Base-by-base conservation (phyloP, 1,284 basidiomycete genomes). In the Porphyrellus sp. region DNA sequence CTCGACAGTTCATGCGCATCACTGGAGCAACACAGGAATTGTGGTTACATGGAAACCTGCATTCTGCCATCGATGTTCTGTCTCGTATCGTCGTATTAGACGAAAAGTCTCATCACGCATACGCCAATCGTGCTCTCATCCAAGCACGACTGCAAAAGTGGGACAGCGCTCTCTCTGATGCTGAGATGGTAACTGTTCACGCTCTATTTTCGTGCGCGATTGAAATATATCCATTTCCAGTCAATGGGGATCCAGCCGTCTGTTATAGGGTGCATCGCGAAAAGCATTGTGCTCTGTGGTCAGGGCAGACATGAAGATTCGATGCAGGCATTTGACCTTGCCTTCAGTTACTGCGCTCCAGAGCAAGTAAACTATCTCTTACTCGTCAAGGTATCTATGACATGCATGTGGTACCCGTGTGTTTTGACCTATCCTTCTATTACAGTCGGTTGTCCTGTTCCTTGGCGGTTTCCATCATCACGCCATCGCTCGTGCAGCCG, bases 261-360 rank as follows among this genome's bases (percentile, higher is more conserved):
- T 4, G 59, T 59, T 30, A 48, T 63, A 31, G 59, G 59, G 15
- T 59, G n/a, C 35, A 63, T 63, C 11, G 56, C 59, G 1, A 60
- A 44, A 47, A 63, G 59, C 35, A 8, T 61, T 7, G 61, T 51
- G 12, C 49, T 60, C n/a, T 24, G 39, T 46, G 58, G 55, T 33
- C 59, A 44, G 20, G 48, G 37, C 8, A 42, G n/a, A 44, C 37
- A 60, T 5, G 61, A 63, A 16, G 51, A 59, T 33, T 49, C 61
- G 3, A 60, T 60, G 59, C 59, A 61, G 20, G 59, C 49, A 8
- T 63, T 60, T 30, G 59, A 60, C 38, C 51, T 60, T 34, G 49
- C 43, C 13, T 63, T 63, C 18, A 18, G 30, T 34, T 37, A 25
- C 35, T 63, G 55, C 33, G 8, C 6, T 8, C 3, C 42, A n/a